Evolutionary conservation across 2,329 filamentous ascomycete genomes (phyloP).

Genomic region (Sporothrix pallida): DNA sequence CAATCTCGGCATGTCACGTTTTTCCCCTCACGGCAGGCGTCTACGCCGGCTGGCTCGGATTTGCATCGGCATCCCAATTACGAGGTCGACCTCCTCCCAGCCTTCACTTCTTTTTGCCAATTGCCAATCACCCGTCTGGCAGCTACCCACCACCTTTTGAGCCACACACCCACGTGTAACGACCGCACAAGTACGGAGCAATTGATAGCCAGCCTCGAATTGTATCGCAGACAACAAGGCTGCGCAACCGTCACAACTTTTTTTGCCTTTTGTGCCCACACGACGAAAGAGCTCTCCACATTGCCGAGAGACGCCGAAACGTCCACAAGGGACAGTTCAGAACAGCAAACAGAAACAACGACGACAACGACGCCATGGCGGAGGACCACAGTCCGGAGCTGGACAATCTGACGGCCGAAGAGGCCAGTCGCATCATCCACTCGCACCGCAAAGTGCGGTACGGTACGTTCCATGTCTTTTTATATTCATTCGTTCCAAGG

Average conservation of each 20-base stretch:
- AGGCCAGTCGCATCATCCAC: slow-evolving; percentile 71
- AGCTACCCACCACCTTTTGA: background rate
- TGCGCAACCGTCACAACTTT: background rate
- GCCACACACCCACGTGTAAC: background rate
- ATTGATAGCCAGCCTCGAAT: background rate
- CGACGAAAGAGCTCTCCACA: slow-evolving; percentile 33
- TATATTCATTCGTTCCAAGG: background rate
- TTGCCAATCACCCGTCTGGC: slow-evolving; percentile 13
- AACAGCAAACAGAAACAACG: background rate
- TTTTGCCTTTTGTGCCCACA: background rate
- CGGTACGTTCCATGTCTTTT: slow-evolving; percentile 55
- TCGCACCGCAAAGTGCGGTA: slow-evolving; percentile 72
- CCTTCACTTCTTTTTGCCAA: background rate
- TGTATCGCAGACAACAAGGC: background rate
- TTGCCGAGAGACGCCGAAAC: slow-evolving; percentile 36
- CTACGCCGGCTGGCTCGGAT: slow-evolving; percentile 35
- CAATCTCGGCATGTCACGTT: slow-evolving; percentile 22
- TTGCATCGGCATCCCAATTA: slow-evolving; percentile 38
- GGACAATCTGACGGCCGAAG: slow-evolving; percentile 66
- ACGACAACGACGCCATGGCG: slow-evolving; percentile 47
- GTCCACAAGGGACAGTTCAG: background rate
- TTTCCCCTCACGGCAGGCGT: background rate
- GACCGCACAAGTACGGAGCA: background rate
- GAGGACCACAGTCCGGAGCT: slow-evolving; percentile 55
- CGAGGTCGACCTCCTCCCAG: background rate